These are phyloP conservation scores for Fraxinus excelsior DNA, from an alignment of 257 asterid species.

Conservation along the genomic window DNA sequence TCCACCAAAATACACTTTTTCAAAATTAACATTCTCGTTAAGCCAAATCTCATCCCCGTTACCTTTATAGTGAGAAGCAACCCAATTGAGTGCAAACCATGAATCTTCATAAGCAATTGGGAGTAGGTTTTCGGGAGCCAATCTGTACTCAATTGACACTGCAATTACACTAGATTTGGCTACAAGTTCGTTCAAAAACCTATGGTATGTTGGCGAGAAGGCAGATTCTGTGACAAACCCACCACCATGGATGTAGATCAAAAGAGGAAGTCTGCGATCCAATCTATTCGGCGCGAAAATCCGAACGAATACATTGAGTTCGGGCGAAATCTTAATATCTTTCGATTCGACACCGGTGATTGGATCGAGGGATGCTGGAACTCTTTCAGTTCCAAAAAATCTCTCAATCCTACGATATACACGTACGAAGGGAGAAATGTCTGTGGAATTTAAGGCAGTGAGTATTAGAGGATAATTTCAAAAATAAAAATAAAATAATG, in stretches of 20 bases:
- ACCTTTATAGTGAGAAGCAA: constrained; percentile 28
- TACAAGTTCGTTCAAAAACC: constrained; percentile 30
- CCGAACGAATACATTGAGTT: constrained; percentile 27
- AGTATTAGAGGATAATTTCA: too few species aligned
- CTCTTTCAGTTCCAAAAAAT: constrained; percentile 31
- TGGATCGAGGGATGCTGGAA: constrained; percentile 33
- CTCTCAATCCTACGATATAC: constrained; percentile 37
- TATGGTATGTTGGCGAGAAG: constrained; percentile 42
- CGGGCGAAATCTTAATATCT: constrained; percentile 19
- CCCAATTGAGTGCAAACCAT: constrained; percentile 35
- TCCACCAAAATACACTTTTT: constrained; percentile 34
- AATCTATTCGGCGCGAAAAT: constrained; percentile 25
- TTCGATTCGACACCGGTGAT: constrained; percentile 36
- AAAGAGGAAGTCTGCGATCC: constrained; percentile 30
- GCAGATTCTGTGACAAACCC: constrained; percentile 43
- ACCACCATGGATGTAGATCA: constrained; percentile 50
- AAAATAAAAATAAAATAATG: too few species aligned
- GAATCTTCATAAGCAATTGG: constrained; percentile 40
- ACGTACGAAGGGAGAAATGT: constrained; percentile 39
- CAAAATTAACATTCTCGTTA: constrained; percentile 27
- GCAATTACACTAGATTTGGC: constrained; percentile 28
- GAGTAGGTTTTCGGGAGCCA: constrained; percentile 47
- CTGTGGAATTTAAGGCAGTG: background rate
- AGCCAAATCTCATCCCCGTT: constrained; percentile 30
- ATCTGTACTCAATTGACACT: constrained; percentile 41